These are phyloP conservation scores for Warburgia ugandensis DNA, from an alignment of 164 flowering plant genomes.

Conservation along the genomic window DNA sequence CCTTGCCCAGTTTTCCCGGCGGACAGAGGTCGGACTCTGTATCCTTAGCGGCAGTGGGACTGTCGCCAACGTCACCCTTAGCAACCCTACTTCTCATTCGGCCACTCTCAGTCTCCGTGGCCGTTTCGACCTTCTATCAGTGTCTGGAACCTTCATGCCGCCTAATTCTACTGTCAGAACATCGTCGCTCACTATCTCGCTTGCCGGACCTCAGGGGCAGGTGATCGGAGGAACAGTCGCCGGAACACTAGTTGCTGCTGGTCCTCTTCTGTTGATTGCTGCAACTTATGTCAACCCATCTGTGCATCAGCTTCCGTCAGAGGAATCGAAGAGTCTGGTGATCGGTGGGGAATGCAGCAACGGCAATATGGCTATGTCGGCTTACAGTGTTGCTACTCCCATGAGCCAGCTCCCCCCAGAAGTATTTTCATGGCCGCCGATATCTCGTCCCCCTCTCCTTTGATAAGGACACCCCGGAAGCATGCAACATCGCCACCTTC, in stretches of 20 bases:
- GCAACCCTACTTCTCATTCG: constrained; percentile 33
- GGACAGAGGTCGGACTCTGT: constrained; percentile 27
- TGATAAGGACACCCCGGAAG: neutral
- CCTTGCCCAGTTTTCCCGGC: constrained; percentile 20
- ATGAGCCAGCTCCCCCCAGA: constrained; percentile 24
- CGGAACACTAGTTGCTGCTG: constrained; percentile 27
- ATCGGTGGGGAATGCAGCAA: neutral
- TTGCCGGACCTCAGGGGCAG: constrained; percentile 39
- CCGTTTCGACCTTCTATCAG: constrained; percentile 36
- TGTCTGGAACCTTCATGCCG: constrained; percentile 33
- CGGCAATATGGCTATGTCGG: constrained; percentile 3
- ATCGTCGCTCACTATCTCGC: constrained; percentile 20
- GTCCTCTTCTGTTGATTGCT: constrained; percentile 25
- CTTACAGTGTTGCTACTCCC: constrained; percentile 12
- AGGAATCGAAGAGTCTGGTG: constrained; percentile 8
- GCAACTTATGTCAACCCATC: constrained; percentile 24
- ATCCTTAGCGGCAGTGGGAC: constrained; percentile 38
- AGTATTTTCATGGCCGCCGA: constrained; percentile 20
- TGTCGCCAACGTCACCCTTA: constrained; percentile 46
- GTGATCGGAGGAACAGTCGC: constrained; percentile 38
- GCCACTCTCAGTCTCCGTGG: constrained; percentile 46
- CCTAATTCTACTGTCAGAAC: neutral
- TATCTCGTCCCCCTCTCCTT: constrained; percentile 20
- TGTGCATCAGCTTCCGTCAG: constrained; percentile 19
- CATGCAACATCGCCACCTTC: neutral